Percentiles rank a stretch among this genome's conserved stretches.
These are phyloP conservation scores for Collybia nuda DNA, from an alignment of 768 basidiomycete genomes.

Conservation along the genomic window DNA sequence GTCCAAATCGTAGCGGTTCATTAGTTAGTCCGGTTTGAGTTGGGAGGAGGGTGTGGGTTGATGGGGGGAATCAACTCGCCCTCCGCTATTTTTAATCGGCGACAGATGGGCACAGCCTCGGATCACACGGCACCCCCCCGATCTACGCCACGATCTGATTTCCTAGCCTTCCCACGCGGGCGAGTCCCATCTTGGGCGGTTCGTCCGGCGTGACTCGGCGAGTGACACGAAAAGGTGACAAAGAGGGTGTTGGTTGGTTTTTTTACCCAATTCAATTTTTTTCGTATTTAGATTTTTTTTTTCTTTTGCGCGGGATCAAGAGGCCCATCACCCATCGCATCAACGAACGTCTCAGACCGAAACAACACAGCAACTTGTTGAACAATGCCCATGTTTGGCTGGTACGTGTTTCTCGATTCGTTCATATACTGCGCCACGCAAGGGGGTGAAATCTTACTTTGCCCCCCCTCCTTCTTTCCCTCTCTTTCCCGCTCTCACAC, in stretches of 20 bases:
- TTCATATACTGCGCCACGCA: no score
- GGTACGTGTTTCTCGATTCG: constrained; percentile 19
- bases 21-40: no score
- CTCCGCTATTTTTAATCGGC: constrained; percentile 1
- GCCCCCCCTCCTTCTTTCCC: constrained; percentile 22
- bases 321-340: constrained; percentile 10
- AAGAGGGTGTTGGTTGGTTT: no score
- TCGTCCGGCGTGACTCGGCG: not conserved
- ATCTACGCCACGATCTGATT: constrained; percentile 2
- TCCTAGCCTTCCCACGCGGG: no score
- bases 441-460: no score
- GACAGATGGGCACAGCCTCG: not conserved
- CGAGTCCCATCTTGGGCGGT: constrained; percentile 9
- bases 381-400: constrained; percentile 31
- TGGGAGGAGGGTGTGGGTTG: no score
- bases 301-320: constrained; percentile 13
- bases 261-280: no score
- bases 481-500: no score
- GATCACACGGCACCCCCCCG: not conserved
- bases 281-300: no score
- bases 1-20: no score
- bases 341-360: constrained; percentile 12
- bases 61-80: not conserved
- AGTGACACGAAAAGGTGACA: no score
- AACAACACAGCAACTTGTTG: constrained; percentile 15